Conservation (phyloP, 768 basidiomycete species). For the Jaapia argillacea region DNA sequence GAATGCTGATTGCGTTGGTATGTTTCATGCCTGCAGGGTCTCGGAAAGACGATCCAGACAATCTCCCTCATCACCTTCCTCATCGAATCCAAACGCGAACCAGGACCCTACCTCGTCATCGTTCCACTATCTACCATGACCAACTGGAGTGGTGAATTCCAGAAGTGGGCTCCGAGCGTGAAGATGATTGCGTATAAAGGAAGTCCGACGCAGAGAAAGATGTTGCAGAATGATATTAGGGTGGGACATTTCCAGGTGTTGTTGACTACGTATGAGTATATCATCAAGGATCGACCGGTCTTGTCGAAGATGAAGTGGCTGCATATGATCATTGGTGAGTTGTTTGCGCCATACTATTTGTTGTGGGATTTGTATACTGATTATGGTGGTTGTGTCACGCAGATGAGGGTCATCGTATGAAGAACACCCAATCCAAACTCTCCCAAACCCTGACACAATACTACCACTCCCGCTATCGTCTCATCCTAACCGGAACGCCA, state of each 20-base stretch:
- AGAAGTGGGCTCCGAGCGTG: conserved; percentile 90
- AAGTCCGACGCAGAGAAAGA: conserved; percentile 74
- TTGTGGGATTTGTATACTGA: not conserved
- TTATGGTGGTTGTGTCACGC: no score
- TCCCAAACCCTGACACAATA: conserved; percentile 83
- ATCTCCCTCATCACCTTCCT: conserved; percentile 94
- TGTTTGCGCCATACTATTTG: not conserved
- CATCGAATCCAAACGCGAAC: conserved; percentile 82
- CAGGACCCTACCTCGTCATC: conserved; percentile 93
- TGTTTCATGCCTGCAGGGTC: conserved; percentile 44
- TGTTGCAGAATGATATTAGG: conserved; percentile 68
- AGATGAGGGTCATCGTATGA: conserved; percentile 98
- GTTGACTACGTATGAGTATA: conserved; percentile 93
- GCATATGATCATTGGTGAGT: conserved; percentile 91
- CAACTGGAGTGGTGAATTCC: conserved; percentile 94
- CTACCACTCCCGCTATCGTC: conserved; percentile 87
- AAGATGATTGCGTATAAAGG: conserved; percentile 84
- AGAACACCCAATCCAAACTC: conserved; percentile 87
- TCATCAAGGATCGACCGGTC: conserved; percentile 91
- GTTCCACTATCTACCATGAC: conserved; percentile 95
- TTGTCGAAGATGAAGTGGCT: conserved; percentile 91
- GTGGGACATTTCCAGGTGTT: conserved; percentile 83
- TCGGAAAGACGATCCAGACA: conserved; percentile 91
- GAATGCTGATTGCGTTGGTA: no score
- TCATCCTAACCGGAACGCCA: conserved; percentile 93